These are phyloP conservation scores for Laetiporus sulphureus DNA, from an alignment of 1,284 basidiomycete species.

Conservation along the genomic window DNA sequence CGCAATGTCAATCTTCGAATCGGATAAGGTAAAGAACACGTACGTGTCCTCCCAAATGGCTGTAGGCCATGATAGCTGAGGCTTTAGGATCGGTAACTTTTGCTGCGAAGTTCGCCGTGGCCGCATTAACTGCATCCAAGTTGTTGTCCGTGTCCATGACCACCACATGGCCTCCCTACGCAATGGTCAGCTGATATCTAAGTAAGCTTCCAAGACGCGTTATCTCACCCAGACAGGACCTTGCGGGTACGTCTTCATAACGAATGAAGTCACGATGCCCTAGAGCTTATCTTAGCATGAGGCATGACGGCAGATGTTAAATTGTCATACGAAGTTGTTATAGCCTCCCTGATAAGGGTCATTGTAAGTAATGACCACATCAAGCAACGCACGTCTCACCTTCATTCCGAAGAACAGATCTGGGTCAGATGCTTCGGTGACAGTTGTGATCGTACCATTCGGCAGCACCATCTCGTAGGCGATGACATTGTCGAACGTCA, in stretches of 20 bases:
- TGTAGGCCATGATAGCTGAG: constrained; percentile 45
- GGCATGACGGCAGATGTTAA: not conserved
- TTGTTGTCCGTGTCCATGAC: constrained; percentile 31
- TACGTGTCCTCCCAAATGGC: constrained; percentile 36
- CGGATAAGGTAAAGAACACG: no score
- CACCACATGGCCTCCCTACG: constrained; percentile 45
- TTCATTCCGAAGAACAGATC: constrained; percentile 35
- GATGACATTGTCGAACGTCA: constrained; percentile 38
- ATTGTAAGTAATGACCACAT: not conserved
- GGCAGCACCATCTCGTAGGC: constrained; percentile 35
- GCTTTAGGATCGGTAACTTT: constrained; percentile 55
- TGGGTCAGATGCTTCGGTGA: constrained; percentile 17
- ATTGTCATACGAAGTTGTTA: constrained; percentile 50
- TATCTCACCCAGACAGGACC: constrained; percentile 48
- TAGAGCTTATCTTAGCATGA: constrained; percentile 34
- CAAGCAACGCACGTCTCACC: constrained; percentile 19
- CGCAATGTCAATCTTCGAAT: no score
- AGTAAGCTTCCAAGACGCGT: not conserved
- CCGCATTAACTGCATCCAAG: constrained; percentile 34
- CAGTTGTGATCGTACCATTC: constrained; percentile 28
- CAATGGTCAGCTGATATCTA: not conserved
- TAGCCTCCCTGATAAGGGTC: constrained; percentile 38
- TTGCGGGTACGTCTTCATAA: constrained; percentile 45
- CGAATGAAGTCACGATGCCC: constrained; percentile 59
- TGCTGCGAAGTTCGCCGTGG: constrained; percentile 41